Conservation (phyloP, 225 moss, liverwort and hornwort genomes). For the Straminergon stramineum region DNA sequence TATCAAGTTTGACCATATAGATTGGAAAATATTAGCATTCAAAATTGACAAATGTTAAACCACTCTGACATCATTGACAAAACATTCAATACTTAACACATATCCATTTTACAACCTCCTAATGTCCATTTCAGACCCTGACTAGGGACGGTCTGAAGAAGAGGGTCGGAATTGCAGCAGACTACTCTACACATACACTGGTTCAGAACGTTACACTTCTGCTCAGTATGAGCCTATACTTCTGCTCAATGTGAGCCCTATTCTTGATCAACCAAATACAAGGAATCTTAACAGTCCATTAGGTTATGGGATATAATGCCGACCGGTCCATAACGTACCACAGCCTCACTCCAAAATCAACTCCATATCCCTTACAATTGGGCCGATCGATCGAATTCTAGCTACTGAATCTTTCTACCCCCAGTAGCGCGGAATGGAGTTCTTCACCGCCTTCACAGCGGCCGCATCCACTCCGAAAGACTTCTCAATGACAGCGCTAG, state of each 20-base stretch:
- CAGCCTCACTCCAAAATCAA: neutral
- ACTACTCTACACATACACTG: neutral
- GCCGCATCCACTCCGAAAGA: neutral
- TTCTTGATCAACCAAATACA: neutral
- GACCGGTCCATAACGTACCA: no score
- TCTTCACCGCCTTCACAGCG: neutral
- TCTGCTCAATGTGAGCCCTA: neutral
- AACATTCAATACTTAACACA: no score
- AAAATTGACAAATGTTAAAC: no score
- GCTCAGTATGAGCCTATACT: neutral
- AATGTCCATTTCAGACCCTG: no score
- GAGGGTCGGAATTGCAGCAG: no score
- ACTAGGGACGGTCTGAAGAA: no score
- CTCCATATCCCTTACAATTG: neutral
- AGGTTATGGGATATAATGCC: neutral
- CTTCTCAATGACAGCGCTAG: neutral
- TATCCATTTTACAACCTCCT: no score
- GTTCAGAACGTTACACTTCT: neutral
- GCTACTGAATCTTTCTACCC: neutral
- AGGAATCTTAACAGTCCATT: neutral
- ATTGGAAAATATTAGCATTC: no score
- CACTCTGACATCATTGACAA: no score
- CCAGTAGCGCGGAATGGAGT: neutral
- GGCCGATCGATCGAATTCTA: neutral
- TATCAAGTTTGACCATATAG: no score